Conservation (phyloP, 257 asterid species). For the Solanum rostratum region DNA sequence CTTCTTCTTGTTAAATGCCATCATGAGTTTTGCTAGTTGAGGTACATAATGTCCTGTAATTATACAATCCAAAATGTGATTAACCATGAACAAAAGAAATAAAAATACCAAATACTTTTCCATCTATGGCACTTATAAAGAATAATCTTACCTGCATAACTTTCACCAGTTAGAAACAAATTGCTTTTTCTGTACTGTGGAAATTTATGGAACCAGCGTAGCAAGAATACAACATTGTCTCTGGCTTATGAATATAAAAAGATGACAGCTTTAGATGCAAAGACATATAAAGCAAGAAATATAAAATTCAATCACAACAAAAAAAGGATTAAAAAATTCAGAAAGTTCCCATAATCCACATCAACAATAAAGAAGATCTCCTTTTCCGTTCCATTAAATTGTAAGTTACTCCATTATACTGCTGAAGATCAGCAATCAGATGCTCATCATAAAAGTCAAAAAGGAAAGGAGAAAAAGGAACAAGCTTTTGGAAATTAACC, state of each 20-base stretch:
- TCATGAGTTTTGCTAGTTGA: slow-evolving; percentile 57
- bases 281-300: background rate
- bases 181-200: slow-evolving; percentile 36
- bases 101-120: background rate
- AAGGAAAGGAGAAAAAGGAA: background rate
- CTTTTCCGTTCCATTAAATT: background rate
- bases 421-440: background rate
- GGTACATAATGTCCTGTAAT: slow-evolving; percentile 57
- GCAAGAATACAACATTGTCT: slow-evolving; percentile 55
- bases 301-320: background rate
- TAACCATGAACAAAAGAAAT: background rate
- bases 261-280: slow-evolving; percentile 9
- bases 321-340: background rate
- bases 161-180: slow-evolving; percentile 61
- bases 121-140: background rate
- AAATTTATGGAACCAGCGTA: slow-evolving; percentile 48
- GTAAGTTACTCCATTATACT: background rate
- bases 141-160: slow-evolving; percentile 47
- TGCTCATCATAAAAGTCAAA: background rate
- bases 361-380: background rate
- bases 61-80: background rate
- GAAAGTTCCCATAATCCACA: background rate
- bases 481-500: background rate
- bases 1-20: slow-evolving; percentile 38
- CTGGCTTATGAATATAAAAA: slow-evolving; percentile 28